Conservation (phyloP, 768 basidiomycete genomes). For the Neoboletus subvelutipes region DNA sequence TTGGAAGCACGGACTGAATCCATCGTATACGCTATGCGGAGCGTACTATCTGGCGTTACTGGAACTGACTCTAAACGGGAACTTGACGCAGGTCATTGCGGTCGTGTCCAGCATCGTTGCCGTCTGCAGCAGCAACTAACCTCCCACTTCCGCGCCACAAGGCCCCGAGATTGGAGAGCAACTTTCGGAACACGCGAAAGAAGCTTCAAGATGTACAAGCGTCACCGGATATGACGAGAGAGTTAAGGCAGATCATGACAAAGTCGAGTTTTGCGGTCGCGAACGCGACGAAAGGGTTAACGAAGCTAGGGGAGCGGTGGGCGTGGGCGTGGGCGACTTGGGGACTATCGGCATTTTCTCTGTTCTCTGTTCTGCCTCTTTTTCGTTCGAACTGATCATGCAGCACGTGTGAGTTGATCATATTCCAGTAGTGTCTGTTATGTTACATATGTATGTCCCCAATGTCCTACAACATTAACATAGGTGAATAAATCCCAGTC, state of each 20-base stretch:
- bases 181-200: conserved; percentile 85
- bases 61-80: conserved; percentile 82
- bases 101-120: conserved; percentile 98
- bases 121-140: conserved; percentile 91
- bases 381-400: background rate
- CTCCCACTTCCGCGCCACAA: conserved; percentile 62
- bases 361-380: background rate
- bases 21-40: conserved; percentile 94
- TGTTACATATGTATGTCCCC: no score
- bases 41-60: conserved; percentile 91
- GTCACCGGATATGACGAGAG: conserved; percentile 81
- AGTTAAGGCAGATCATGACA: conserved; percentile 91
- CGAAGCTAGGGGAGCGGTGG: conserved; percentile 56
- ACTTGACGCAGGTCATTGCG: conserved; percentile 95
- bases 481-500: no score
- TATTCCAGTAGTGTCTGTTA: no score
- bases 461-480: no score
- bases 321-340: background rate
- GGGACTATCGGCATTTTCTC: background rate
- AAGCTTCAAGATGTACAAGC: conserved; percentile 88
- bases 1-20: conserved; percentile 94
- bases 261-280: conserved; percentile 96
- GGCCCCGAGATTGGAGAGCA: conserved; percentile 79
- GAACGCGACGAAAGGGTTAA: conserved; percentile 92
- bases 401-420: no score